Evolutionary conservation across 805 yeast genomes (phyloP), one percentile per base, ranked within the genome.

Genomic region (Saccharomycopsis capsularis): DNA sequence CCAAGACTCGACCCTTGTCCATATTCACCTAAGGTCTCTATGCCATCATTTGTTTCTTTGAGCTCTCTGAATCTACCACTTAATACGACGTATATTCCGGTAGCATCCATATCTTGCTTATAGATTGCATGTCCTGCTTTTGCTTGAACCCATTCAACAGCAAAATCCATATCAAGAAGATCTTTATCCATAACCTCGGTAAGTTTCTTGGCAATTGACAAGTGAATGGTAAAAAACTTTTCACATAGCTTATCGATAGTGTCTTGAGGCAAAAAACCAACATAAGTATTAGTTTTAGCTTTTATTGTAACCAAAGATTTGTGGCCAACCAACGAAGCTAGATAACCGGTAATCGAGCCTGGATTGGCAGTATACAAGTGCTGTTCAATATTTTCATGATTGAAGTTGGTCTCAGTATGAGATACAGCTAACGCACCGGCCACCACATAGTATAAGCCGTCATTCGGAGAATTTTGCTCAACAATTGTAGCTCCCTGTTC

Each of bases 1-100:
- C 98, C 99, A 52, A 93, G 76, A 37, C 95, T 85, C 57, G 88
- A 95, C 4, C 97, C 97, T 63, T 89, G 95, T 1, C 97, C 96
- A 59, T 79, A 82, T 61, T 91, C 99, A 2, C 84, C 85, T 15
- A 81, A 57, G 15, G 60, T 55, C 25, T 54, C 51, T 15, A 49
- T 53, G 15, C 55, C 47, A 25, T 46, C 47, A 9, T 47, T 55
- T 21, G 21, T 52, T 51, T 54, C 43, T 42, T 56, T 63, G 18
- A 81, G 69, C 3, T 89, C 83, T 42, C 97, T 70, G 55, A 90
- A 72, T 46, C 98, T 74, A 3, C 98, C 98, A 65, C 88, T 90
- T 24, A 91, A 64, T 1, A 91, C 93, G 39, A 90, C 79, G 59
- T 88, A 91, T 35, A 91, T 85, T 19, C 96, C 95, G 61, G 88